These are phyloP conservation scores for Microsporum audouinii DNA, from an alignment of 2,329 filamentous ascomycete species.

Conservation along the genomic window DNA sequence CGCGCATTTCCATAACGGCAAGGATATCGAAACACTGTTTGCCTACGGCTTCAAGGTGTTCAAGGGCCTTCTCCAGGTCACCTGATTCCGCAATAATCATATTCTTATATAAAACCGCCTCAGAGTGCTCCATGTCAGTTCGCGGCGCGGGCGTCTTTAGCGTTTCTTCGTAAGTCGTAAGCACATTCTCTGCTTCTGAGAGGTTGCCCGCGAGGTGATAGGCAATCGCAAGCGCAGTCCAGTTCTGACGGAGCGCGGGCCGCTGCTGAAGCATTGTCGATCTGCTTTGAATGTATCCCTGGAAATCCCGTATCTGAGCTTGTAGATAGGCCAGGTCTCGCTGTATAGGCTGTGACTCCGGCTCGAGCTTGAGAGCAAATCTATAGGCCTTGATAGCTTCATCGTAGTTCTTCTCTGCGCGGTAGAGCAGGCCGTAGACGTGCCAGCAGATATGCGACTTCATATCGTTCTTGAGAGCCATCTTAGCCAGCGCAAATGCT, in stretches of 20 bases:
- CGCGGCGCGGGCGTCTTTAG: conserved; percentile 68
- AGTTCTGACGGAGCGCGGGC: conserved; percentile 76
- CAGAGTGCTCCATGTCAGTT: conserved; percentile 80
- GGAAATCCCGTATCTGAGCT: conserved; percentile 91
- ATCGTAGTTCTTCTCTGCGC: conserved; percentile 92
- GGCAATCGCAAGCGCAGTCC: conserved; percentile 93
- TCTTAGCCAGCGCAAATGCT: conserved; percentile 84
- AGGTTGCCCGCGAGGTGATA: conserved; percentile 83
- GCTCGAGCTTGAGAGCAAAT: conserved; percentile 82
- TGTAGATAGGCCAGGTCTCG: conserved; percentile 87
- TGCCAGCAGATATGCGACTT: conserved; percentile 99
- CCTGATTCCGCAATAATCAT: conserved; percentile 82
- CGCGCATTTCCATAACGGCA: conserved; percentile 72
- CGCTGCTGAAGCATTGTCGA: conserved; percentile 76
- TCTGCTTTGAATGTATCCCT: conserved; percentile 83
- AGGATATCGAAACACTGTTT: conserved; percentile 74
- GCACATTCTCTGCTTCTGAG: conserved; percentile 73
- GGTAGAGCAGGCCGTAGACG: conserved; percentile 89
- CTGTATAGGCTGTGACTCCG: conserved; percentile 89
- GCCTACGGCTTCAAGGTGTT: conserved; percentile 67
- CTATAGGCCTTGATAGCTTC: conserved; percentile 99
- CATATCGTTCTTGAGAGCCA: conserved; percentile 90
- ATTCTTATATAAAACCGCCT: conserved; percentile 92
- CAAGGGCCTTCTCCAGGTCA: conserved; percentile 68
- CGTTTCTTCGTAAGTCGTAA: conserved; percentile 88